Conservation (phyloP, 495 filamentous ascomycete species). For the Massariosphaeria phaeospora region DNA sequence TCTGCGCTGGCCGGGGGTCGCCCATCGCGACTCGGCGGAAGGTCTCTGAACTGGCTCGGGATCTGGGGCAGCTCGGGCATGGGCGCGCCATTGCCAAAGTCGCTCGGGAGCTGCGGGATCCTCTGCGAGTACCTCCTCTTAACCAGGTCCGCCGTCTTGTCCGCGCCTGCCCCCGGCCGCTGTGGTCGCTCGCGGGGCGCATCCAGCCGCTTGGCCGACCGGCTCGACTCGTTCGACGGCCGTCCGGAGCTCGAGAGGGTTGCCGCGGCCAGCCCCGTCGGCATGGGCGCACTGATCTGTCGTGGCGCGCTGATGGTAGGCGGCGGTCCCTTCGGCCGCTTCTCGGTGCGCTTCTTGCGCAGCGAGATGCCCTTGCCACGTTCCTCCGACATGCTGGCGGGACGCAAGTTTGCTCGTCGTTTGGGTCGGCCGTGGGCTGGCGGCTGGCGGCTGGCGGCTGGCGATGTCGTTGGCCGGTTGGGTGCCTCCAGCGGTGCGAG, state of each 20-base stretch:
- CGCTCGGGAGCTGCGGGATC: slow-evolving; percentile 67
- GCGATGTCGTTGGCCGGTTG: too few relatives aligned
- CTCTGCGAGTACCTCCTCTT: slow-evolving; percentile 90
- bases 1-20: slow-evolving; percentile 43
- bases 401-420: slow-evolving; percentile 37
- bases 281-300: slow-evolving; percentile 60
- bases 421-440: slow-evolving; percentile 1
- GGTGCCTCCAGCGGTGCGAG: too few relatives aligned
- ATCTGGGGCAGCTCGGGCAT: slow-evolving; percentile 59
- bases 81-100: slow-evolving; percentile 60
- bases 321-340: slow-evolving; percentile 13
- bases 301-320: slow-evolving; percentile 70
- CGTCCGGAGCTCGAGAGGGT: slow-evolving; percentile 30
- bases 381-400: slow-evolving; percentile 48
- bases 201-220: slow-evolving; percentile 24
- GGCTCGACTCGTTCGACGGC: slow-evolving; percentile 19
- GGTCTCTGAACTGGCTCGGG: slow-evolving; percentile 46
- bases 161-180: slow-evolving; percentile 58
- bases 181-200: slow-evolving; percentile 27
- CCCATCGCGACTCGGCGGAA: slow-evolving; percentile 37
- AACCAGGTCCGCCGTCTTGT: slow-evolving; percentile 87
- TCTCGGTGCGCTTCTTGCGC: slow-evolving; percentile 74
- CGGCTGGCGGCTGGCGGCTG: not conserved
- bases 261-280: slow-evolving; percentile 26
- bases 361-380: slow-evolving; percentile 74